These are phyloP conservation scores for Rhizopus stolonifer DNA, from an alignment of 371 early-diverging fungal genomes.

Conservation along the genomic window DNA sequence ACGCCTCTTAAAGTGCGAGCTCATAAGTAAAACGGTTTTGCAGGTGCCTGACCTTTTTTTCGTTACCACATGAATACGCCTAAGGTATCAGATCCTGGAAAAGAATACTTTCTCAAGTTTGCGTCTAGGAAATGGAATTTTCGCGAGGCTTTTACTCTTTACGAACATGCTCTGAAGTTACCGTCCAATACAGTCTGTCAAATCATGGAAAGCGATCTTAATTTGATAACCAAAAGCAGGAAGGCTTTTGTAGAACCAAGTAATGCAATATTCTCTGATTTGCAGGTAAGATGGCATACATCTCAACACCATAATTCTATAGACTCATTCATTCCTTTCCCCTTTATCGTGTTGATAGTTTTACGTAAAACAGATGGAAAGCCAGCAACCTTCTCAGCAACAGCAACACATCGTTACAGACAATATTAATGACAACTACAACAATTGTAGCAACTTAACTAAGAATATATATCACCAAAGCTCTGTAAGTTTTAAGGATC, in stretches of 20 bases:
- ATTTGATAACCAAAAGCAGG: constrained; percentile 12
- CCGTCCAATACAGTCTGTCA: constrained; percentile 11
- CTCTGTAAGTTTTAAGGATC: constrained; percentile 12
- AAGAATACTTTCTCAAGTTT: constrained; percentile 15
- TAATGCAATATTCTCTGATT: constrained; percentile 19
- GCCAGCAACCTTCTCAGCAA: constrained; percentile 14
- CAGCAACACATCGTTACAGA: constrained; percentile 13
- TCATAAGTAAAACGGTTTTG: too few relatives aligned
- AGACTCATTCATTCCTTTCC: constrained; percentile 15
- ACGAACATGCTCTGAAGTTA: constrained; percentile 15
- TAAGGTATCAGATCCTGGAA: constrained; percentile 15
- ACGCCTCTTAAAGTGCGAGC: too few relatives aligned
- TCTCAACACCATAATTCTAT: constrained; percentile 17
- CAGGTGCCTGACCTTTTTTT: constrained; percentile 5
- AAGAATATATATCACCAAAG: constrained; percentile 14
- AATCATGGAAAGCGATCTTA: constrained; percentile 16
- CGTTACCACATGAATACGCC: constrained; percentile 10
- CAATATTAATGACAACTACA: constrained; percentile 12
- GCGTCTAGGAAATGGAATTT: constrained; percentile 13
- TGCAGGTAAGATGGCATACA: constrained; percentile 20
- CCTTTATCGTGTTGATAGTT: constrained; percentile 18
- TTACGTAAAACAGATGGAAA: constrained; percentile 16
- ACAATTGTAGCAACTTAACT: constrained; percentile 15
- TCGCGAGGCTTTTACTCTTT: constrained; percentile 17
- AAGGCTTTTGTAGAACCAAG: constrained; percentile 15